Conservation (phyloP, 1,139 yeast species). For the Hyphopichia pseudoburtonii region DNA sequence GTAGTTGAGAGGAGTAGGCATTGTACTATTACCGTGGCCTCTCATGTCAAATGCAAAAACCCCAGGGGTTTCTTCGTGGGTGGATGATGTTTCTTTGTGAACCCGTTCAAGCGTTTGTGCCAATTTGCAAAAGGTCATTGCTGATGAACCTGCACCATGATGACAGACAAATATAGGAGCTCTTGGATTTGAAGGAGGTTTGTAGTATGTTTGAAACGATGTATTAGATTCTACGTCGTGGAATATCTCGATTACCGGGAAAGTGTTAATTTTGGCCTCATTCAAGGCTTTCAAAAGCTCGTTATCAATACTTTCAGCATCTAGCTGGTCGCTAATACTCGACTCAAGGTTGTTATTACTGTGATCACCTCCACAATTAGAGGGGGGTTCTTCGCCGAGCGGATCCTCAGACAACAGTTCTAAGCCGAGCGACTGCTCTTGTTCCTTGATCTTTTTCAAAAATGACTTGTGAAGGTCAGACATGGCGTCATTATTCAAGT, state of each 20-base stretch:
- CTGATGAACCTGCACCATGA: slow-evolving; percentile 96
- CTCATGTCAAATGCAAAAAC: slow-evolving; percentile 73
- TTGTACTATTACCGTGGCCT: slow-evolving; percentile 65
- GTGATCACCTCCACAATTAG: neutral
- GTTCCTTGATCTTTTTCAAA: slow-evolving; percentile 37
- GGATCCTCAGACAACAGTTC: slow-evolving; percentile 29
- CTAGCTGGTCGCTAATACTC: neutral
- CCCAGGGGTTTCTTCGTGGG: slow-evolving; percentile 57
- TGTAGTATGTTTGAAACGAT: slow-evolving; percentile 56
- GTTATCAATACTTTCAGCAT: neutral
- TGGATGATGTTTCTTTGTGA: slow-evolving; percentile 15
- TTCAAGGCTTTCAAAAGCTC: slow-evolving; percentile 3
- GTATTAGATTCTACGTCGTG: neutral
- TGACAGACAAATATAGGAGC: slow-evolving; percentile 70
- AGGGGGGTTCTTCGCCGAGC: slow-evolving; percentile 14
- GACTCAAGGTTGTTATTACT: neutral
- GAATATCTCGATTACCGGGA: slow-evolving; percentile 12
- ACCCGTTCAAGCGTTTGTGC: slow-evolving; percentile 28
- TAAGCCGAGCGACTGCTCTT: slow-evolving; percentile 39
- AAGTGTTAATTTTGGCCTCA: slow-evolving; percentile 5
- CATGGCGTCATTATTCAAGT: no score
- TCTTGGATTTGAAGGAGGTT: slow-evolving; percentile 43
- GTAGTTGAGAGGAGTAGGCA: slow-evolving; percentile 29
- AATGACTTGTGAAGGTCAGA: slow-evolving; percentile 45
- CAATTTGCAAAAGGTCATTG: slow-evolving; percentile 68